A percentile compares a stretch with the other conserved stretches of the same genome.
Evolutionary conservation across 1,284 basidiomycete genomes (phyloP).

Genomic region (Leccinum angustisporum): DNA sequence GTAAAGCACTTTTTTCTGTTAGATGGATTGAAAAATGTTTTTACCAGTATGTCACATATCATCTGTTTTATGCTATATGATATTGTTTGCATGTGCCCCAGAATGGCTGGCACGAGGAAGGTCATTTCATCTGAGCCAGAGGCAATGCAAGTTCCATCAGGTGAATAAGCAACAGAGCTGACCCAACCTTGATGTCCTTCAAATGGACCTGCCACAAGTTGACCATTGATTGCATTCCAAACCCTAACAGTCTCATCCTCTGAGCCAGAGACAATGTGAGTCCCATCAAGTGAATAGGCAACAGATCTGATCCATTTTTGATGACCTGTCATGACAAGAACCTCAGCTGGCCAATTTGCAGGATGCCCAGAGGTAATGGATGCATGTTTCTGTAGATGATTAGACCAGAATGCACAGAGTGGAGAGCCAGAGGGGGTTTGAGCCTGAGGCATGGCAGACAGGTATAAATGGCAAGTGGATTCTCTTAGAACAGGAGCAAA

Average conservation of each 20-base stretch:
- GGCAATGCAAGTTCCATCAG: no score
- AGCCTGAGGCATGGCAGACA: neutral
- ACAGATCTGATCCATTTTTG: neutral
- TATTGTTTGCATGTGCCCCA: conserved; percentile 9
- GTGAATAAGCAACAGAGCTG: no score
- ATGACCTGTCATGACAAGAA: neutral
- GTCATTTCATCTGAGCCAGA: no score
- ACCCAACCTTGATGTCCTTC: no score
- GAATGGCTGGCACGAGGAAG: no score
- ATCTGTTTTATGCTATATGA: conserved; percentile 40
- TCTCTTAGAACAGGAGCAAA: neutral
- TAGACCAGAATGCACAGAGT: neutral
- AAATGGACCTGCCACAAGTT: no score
- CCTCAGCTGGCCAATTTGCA: neutral
- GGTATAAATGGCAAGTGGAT: neutral
- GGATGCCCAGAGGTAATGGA: neutral
- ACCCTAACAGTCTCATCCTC: no score
- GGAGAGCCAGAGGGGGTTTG: neutral
- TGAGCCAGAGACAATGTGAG: neutral
- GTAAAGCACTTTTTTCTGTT: no score
- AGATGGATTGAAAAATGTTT: conserved; percentile 31
- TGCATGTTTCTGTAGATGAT: neutral
- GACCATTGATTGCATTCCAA: no score
- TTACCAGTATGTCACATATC: conserved; percentile 38
- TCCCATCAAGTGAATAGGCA: neutral